Percentiles rank a stretch among this genome's conserved stretches.
Evolutionary conservation across 345 rosid species (phyloP).

Genomic region (Xanthoceras sorbifolium): DNA sequence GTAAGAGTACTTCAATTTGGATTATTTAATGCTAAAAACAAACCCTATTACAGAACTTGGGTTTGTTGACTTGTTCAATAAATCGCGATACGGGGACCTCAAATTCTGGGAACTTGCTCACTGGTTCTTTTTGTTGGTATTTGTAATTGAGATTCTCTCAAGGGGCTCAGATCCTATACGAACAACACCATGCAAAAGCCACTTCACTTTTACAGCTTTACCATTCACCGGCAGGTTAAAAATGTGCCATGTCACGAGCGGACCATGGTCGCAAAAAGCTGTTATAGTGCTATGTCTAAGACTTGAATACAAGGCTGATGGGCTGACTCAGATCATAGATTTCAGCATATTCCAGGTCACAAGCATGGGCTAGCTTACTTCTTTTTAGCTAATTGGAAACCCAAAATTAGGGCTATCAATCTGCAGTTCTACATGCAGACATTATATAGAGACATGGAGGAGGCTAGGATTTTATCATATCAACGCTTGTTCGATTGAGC

Average conservation of each 20-base stretch:
- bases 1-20: not conserved
- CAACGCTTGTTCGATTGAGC: not conserved
- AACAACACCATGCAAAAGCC: not conserved
- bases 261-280: not conserved
- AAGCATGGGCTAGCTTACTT: conserved; percentile 1
- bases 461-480: conserved; percentile 6
- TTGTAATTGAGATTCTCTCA: conserved; percentile 31
- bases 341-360: not conserved
- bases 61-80: conserved; percentile 32
- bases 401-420: not conserved
- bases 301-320: not conserved
- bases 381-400: not conserved
- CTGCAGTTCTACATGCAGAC: not conserved
- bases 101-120: conserved; percentile 50
- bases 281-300: not conserved
- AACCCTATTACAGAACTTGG: not conserved
- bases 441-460: not conserved
- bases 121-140: conserved; percentile 35
- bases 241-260: not conserved
- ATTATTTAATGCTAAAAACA: not conserved
- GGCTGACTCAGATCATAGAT: not conserved
- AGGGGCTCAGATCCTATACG: not conserved
- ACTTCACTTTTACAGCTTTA: not conserved
- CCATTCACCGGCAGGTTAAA: not conserved
- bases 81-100: conserved; percentile 39